Evolutionary conservation across 192 early-diverging fungal species (phyloP), one percentile per base, ranked within the genome.

Genomic region (Backusella tuberculispora): DNA sequence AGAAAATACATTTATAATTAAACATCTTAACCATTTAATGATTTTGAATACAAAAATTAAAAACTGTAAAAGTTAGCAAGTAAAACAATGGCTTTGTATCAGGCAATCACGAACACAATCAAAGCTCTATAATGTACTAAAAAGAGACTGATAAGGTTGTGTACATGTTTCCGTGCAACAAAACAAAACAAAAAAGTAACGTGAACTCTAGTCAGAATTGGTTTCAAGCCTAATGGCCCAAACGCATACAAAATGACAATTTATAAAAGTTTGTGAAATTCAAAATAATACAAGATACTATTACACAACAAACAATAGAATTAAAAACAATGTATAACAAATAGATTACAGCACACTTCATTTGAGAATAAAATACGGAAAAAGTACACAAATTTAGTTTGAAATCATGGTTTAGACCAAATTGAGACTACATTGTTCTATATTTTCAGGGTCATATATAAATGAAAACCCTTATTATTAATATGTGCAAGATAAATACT

Each of bases 391-490:
- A 60, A 60, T 24, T 56, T 56, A 24, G 21, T 17, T 56, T 10
- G 21, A 60, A 26, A 21, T 19, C 50, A 53, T 21, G 4, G 7
- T 53, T 53, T 53, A 21, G n/a, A 53, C 50, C 8, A 53, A n/a
- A 53, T 53, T 53, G 50, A 53, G 21, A 60, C 9, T 60, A 13
- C 53, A 24, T 60, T 60, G 21, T 26, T 26, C 26, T 60, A 24
- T 60, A 26, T 24, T 26, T 60, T 53, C 50, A 53, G 50, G 50
- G 50, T 53, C 50, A 53, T 19, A 21, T 53, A 21, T 6, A 53
- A 9, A 53, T 19, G 50, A 21, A 50, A 53, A 53, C 50, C 50
- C 50, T 53, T 53, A 53, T 53, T 53, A 53, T 53, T 53, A 53
- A 53, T 53, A 17, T 53, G 50, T 53, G 50, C 10, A 53, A 21